A percentile compares a stretch with the other conserved stretches of the same genome.
phyloP scores from a whole-genome alignment of 225 moss, liverwort and hornwort genomes.

The Pleurozium schreberi region DNA sequence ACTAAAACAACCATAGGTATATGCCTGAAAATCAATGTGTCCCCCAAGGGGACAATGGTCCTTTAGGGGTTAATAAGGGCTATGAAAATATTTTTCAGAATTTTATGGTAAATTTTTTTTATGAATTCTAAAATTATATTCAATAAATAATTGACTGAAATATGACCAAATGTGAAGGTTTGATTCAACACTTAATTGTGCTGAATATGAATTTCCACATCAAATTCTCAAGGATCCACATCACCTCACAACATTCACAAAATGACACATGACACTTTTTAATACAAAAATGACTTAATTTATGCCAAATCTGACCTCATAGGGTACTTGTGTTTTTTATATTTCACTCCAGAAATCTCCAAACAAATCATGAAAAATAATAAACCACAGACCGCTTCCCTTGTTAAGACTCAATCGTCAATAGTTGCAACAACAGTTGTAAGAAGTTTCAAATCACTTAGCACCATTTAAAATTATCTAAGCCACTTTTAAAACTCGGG shows the following conservation, averaged over 20 bases:
- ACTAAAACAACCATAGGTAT: too few species aligned
- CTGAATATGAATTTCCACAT: background rate
- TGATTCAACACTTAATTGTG: too few species aligned
- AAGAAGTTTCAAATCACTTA: background rate
- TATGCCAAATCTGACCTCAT: background rate
- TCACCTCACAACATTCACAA: background rate
- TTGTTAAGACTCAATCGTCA: background rate
- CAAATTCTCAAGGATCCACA: background rate
- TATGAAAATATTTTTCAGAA: background rate
- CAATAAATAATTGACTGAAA: background rate
- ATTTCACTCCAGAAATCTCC: background rate
- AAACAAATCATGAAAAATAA: background rate
- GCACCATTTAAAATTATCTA: background rate
- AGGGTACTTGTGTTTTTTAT: background rate
- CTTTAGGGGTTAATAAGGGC: background rate
- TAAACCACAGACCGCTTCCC: background rate
- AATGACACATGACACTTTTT: background rate
- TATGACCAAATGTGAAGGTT: too few species aligned
- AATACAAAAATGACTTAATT: background rate
- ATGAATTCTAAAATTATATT: background rate
- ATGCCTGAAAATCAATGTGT: too few species aligned
- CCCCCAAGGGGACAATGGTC: too few species aligned
- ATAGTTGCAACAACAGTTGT: background rate
- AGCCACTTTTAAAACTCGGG: background rate
- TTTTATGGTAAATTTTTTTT: fast-evolving